Evolutionary conservation across 2,329 filamentous ascomycete species (phyloP), one percentile per base, ranked within the genome.

Genomic region (Sphaerulina musiva): DNA sequence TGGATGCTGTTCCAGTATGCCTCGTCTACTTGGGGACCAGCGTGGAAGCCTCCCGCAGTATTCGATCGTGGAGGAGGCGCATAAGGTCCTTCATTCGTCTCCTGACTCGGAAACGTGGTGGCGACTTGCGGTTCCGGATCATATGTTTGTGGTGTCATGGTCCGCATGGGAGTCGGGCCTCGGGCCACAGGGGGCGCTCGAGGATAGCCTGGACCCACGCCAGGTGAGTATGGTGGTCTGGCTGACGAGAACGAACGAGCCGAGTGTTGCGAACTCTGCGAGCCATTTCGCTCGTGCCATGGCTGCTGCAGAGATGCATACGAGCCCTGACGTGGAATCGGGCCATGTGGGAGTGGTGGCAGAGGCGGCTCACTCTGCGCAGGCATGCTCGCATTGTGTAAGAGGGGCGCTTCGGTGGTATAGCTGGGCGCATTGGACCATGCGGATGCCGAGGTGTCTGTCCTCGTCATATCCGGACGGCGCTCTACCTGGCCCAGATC

Each of bases 381-480:
- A 26, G 60, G 62, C 48, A 61, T 65, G 17, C 82, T 83, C 5
- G 83, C 82, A 55, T 80, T 76, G 14, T 73, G 71, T 38, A 87
- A 70, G 5, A 89, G 75, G 1, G 86, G 81, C 6, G 80, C 78
- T 56, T 84, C 81, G 2, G 85, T 83, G 10, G 77, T 80, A 64
- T 82, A 85, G 65, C 78, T 87, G 7, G 59, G 60, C n/a, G 74
- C 64, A 44, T 66, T 72, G 2, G 78, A 77, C 54, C 68, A 74
- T 31, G 71, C 72, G 0, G 85, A 85, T 14, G 74, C 72, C 57
- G 78, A 75, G 0, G 86, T 87, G 43, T 70, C 64, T n/a, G 69
- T 68, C 50, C 76, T 64, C 1, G 58, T 62, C 43, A 71, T 69
- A 8, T 60, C 60, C 32, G 74, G 72, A 44, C 73, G 67, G 41